These are phyloP conservation scores for Neurospora crassa DNA, from an alignment of 2,329 filamentous ascomycete species.

Conservation along the genomic window DNA sequence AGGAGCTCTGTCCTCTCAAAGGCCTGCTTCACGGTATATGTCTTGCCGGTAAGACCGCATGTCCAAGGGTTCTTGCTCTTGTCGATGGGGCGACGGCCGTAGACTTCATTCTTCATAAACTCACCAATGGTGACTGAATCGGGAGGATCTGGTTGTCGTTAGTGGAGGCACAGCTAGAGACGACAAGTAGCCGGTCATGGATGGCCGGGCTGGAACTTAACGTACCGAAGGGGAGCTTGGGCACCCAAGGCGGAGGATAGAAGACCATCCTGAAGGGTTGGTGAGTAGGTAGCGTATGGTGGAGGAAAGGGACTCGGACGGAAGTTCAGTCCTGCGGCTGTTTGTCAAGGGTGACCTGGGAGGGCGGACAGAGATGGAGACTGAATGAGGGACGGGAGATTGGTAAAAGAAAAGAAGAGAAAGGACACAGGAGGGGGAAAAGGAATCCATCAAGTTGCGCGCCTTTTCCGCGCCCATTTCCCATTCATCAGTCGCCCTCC, in stretches of 20 bases:
- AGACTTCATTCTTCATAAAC: constrained; percentile 65
- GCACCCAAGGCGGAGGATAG: constrained; percentile 50
- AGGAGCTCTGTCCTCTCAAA: constrained; percentile 56
- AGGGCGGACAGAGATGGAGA: background rate
- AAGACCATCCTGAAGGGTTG: constrained; percentile 41
- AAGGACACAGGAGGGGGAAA: background rate
- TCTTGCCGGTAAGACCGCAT: constrained; percentile 63
- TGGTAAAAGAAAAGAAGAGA: background rate
- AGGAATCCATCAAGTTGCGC: background rate
- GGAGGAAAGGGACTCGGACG: background rate
- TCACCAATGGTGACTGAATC: constrained; percentile 66
- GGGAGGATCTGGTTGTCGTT: constrained; percentile 41
- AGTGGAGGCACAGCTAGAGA: background rate
- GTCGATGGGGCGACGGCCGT: constrained; percentile 55
- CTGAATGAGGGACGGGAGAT: background rate
- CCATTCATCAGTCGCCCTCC: background rate
- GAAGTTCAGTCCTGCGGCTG: background rate
- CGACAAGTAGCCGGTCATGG: background rate
- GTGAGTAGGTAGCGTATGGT: too few relatives aligned
- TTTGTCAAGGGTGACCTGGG: background rate
- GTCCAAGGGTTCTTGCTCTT: constrained; percentile 63
- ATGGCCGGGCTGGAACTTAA: constrained; percentile 3
- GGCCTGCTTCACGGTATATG: constrained; percentile 54
- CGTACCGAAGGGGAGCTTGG: constrained; percentile 46
- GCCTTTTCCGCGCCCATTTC: background rate